Conservation (phyloP, 2,329 filamentous ascomycete genomes). For the Colletotrichum sp. region DNA sequence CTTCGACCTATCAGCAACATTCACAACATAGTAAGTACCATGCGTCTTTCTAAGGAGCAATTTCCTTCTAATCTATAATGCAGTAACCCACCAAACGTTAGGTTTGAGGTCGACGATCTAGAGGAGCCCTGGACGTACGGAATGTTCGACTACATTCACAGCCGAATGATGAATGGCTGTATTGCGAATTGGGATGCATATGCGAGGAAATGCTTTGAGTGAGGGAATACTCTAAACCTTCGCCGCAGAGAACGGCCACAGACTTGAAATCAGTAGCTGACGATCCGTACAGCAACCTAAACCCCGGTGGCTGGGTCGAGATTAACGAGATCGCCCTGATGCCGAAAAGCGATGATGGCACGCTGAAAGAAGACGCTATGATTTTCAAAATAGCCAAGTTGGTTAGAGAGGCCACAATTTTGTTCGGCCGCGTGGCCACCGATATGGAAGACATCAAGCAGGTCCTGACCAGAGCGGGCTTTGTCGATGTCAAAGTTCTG, state of each 20-base stretch:
- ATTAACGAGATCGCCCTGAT: constrained; percentile 44
- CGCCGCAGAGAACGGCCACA: not conserved
- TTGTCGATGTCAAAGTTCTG: not conserved
- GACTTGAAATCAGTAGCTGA: not conserved
- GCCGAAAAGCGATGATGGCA: constrained; percentile 46
- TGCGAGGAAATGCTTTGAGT: constrained; percentile 34
- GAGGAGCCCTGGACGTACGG: constrained; percentile 36
- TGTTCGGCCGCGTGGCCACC: not conserved
- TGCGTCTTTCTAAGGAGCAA: not conserved
- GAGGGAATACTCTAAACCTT: not conserved
- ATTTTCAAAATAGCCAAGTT: constrained; percentile 27
- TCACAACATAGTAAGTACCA: constrained; percentile 32
- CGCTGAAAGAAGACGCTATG: constrained; percentile 30
- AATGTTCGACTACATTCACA: constrained; percentile 13
- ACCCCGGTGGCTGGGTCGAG: constrained; percentile 49
- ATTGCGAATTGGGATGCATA: not conserved
- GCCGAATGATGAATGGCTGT: not conserved
- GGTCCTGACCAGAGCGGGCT: not conserved
- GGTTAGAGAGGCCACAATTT: constrained; percentile 22
- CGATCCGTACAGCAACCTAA: constrained; percentile 27
- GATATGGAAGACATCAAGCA: not conserved
- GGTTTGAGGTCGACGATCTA: constrained; percentile 44
- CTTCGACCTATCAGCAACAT: constrained; percentile 45
- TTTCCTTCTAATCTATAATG: no score
- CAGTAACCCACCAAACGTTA: constrained; percentile 45